Percentiles rank a stretch among this genome's conserved stretches.
Evolutionary conservation across 2,329 filamentous ascomycete genomes (phyloP).

Genomic region (Colletotrichum somersetense): DNA sequence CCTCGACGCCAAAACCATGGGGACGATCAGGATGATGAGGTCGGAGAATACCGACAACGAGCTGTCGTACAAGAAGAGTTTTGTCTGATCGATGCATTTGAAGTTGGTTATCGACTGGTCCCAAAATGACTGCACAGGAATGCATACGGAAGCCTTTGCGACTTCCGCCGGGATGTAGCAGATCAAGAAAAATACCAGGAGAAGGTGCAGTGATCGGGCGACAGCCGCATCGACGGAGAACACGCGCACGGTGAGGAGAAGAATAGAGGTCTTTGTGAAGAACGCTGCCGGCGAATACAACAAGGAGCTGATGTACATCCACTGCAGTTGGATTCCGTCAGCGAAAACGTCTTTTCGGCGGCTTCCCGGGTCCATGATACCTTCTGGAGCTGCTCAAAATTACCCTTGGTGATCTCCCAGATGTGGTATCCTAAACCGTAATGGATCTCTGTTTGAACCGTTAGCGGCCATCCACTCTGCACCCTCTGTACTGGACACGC

Average conservation of each 20-base stretch:
- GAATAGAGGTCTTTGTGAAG: conserved; percentile 49
- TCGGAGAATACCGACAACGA: conserved; percentile 51
- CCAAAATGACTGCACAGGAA: conserved; percentile 46
- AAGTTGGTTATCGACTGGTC: conserved; percentile 31
- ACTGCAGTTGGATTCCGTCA: conserved; percentile 36
- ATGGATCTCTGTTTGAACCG: conserved; percentile 15
- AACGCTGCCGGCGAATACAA: conserved; percentile 49
- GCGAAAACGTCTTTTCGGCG: background rate
- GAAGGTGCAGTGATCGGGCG: conserved; percentile 46
- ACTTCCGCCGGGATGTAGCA: conserved; percentile 48
- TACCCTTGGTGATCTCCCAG: conserved; percentile 31
- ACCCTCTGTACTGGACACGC: background rate
- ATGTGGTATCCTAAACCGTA: conserved; percentile 30
- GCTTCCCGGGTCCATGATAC: background rate
- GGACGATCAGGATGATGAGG: conserved; percentile 51
- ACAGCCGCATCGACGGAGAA: conserved; percentile 47
- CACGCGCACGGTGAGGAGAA: conserved; percentile 49
- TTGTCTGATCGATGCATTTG: conserved; percentile 49
- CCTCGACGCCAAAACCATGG: conserved; percentile 49
- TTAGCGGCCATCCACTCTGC: background rate
- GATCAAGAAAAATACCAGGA: conserved; percentile 46
- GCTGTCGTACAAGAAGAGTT: conserved; percentile 51
- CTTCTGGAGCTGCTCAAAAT: conserved; percentile 26
- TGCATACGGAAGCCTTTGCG: conserved; percentile 46
- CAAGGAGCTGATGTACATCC: conserved; percentile 47